Base-by-base conservation (phyloP, 192 early-diverging fungal species). In the Spizellomyces sp. region DNA sequence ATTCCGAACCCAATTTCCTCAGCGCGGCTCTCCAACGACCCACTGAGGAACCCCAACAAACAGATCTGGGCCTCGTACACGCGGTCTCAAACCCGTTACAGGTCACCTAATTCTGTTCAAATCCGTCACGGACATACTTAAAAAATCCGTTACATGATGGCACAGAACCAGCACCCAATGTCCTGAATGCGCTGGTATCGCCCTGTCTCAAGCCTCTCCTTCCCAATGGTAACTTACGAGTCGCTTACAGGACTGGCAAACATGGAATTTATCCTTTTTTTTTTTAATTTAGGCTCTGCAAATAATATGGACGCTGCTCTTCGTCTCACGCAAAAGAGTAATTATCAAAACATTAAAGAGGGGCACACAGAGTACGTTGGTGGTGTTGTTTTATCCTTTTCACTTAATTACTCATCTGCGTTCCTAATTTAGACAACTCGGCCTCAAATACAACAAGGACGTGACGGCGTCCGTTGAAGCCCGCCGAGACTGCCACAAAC, bases 401-500 rank as follows among this genome's bases (percentile, higher is more conserved):
- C 41, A 15, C 45, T 17, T 44, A 12, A 15, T 47, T 36, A 22
- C 47, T 41, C 22, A 15, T 61, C 15, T 15, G 5, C n/a, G 14
- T 27, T 6, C 36, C n/a, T 50, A 19, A 15, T 10, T 56, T 44
- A 48, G 65, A 84, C 84, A 61, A 84, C 86, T 96, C 5, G 92
- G 94, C 5, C 83, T 96, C 22, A 83, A 79, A 5, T 94, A 92
- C 79, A 83, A 87, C 58, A 77, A 83, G 15, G 90, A 95, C 66
- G 84, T 95, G 42, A 87, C 91, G 45, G 86, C 86, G 6, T 91
- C 92, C 0, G 78, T 96, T 55, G 94, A 96, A 75, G 78, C 87
- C 0, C 89, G 94, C 9, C 89, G 90, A n/a, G 92, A 90, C 10
- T 90, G 88, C 14, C 97, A 99, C 80, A 96, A 98, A 78, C 90